Evolutionary conservation across 1,284 basidiomycete genomes (phyloP).

Genomic region (Ustilago loliicola): DNA sequence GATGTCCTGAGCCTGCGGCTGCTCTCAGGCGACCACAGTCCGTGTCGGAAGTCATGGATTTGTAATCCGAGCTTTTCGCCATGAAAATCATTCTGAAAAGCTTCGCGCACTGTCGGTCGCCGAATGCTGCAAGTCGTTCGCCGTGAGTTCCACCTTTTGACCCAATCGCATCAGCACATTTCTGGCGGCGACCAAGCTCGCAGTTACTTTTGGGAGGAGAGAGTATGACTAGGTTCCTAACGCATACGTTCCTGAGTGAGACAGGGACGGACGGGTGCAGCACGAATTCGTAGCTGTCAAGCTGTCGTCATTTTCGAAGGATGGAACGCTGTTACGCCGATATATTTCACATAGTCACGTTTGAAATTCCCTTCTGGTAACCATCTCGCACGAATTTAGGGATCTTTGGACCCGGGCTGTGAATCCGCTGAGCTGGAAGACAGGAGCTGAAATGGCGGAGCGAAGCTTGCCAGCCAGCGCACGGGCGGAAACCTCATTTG

Average conservation of each 20-base stretch:
- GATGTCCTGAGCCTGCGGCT: no score
- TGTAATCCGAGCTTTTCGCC: constrained; percentile 8
- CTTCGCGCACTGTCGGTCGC: constrained; percentile 12
- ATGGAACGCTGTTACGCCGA: not conserved
- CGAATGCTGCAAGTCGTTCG: constrained; percentile 27
- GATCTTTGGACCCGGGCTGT: not conserved
- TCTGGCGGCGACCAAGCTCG: not conserved
- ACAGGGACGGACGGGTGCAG: no score
- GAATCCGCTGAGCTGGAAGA: constrained; percentile 20
- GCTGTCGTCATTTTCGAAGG: not conserved
- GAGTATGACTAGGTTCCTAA: no score
- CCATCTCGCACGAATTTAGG: constrained; percentile 4
- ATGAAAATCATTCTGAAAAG: not conserved
- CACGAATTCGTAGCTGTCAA: no score
- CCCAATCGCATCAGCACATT: constrained; percentile 13
- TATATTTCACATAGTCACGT: not conserved
- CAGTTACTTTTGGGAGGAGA: no score
- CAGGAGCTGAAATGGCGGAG: constrained; percentile 11
- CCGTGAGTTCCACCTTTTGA: constrained; percentile 12
- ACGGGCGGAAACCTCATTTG: constrained; percentile 15
- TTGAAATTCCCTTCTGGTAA: not conserved
- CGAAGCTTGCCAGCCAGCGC: constrained; percentile 11
- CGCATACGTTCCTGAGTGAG: no score
- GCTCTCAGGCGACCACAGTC: no score
- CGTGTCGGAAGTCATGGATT: constrained; percentile 4